Evolutionary conservation across 805 yeast species (phyloP).

Genomic region (Starmerella geochares): DNA sequence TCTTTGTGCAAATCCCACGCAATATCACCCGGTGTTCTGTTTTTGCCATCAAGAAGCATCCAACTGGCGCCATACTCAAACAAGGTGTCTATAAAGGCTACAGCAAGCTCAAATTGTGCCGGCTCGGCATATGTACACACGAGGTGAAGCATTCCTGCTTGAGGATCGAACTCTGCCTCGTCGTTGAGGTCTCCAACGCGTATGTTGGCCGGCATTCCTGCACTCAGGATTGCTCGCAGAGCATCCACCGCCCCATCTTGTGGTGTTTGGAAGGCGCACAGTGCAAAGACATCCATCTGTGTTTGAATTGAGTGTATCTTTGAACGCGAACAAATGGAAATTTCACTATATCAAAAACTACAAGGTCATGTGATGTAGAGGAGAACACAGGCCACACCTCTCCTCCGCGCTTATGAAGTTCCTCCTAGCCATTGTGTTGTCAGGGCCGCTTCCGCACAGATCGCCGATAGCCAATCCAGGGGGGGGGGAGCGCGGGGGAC

Average conservation of each 20-base stretch:
- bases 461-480: no score
- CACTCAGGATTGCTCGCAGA: conserved; percentile 19
- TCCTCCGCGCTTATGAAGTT: no score
- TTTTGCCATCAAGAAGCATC: conserved; percentile 62
- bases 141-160: conserved; percentile 23
- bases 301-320: background rate
- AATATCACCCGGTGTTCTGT: conserved; percentile 79
- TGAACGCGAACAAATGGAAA: background rate
- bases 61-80: conserved; percentile 88
- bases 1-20: conserved; percentile 41
- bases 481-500: no score
- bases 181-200: conserved; percentile 23
- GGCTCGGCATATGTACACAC: conserved; percentile 18
- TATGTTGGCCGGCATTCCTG: conserved; percentile 28
- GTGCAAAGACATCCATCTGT: conserved; percentile 22
- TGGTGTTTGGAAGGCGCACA: conserved; percentile 23
- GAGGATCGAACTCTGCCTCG: conserved; percentile 18
- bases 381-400: background rate
- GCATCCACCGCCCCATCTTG: conserved; percentile 22
- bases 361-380: background rate
- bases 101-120: conserved; percentile 19
- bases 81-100: conserved; percentile 47
- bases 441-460: no score
- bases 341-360: background rate
- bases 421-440: no score